Base-by-base conservation (phyloP, 1,284 basidiomycete species). In the Cutaneotrichosporon arboriforme region DNA sequence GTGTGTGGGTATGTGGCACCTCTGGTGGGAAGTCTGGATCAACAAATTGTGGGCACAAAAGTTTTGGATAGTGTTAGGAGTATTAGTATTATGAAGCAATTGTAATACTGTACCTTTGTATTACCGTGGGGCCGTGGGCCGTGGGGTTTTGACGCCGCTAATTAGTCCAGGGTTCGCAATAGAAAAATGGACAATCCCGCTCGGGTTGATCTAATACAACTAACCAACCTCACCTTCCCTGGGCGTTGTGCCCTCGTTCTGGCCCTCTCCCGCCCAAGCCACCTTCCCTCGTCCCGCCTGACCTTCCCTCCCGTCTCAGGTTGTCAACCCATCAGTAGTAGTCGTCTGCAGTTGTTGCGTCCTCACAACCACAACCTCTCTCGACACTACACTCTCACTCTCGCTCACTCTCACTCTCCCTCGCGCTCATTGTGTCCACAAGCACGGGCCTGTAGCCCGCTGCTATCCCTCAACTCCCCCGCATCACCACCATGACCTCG, bases 181-280 rank as follows among this genome's bases (percentile, higher is more conserved):
- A 31, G 26, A 7, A 5, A 31, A 31, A 31, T 7, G 26, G 26
- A n/a, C n/a, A 31, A 31, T 31, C 26, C 26, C 26, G 26, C 26
- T 31, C 26, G 26, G 26, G 26, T 31, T 31, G 26, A 31, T 31
- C 26, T 31, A 31, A 31, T 31, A 31, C 26, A 31, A 31, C 10
- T n/a, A n/a, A n/a, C 63, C 63, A 7, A 62, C 64, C 13, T 69
- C 66, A 21, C 65, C 66, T 10, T 57, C 70, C 42, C 67, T n/a
- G n/a, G n/a, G n/a, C n/a, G n/a, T n/a, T n/a, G n/a, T n/a, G n/a
- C n/a, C n/a, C n/a, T n/a, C n/a, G n/a, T n/a, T 68, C 52, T 70
- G 35, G 15, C 46, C 31, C 46, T 39, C 22, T 38, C 35, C 5
- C 5, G 7, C 26, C 26, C 10, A 10, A 31, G 10, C 10, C 10